Evolutionary conservation across 495 filamentous ascomycete genomes (phyloP).

Genomic region (Xylaria bambusicola): DNA sequence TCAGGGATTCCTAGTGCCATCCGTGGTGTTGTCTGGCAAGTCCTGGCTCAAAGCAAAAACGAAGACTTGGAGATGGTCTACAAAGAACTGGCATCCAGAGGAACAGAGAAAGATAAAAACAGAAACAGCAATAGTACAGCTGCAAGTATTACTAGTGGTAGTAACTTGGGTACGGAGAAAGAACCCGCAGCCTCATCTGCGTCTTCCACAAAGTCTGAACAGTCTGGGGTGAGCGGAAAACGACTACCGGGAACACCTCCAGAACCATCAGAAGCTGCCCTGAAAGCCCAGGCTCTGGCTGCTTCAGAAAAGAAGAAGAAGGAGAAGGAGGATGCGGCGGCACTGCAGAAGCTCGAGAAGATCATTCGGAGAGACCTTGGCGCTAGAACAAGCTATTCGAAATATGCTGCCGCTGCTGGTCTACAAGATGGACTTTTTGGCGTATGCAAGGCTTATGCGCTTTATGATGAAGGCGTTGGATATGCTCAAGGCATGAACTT

Average conservation of each 20-base stretch:
- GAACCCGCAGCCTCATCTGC: conserved; percentile 72
- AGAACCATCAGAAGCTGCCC: conserved; percentile 64
- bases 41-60: conserved; percentile 89
- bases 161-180: conserved; percentile 52
- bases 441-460: conserved; percentile 94
- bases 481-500: conserved; percentile 99
- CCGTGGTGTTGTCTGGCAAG: conserved; percentile 96
- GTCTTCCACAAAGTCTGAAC: conserved; percentile 80
- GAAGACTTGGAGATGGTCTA: conserved; percentile 89
- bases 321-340: conserved; percentile 70
- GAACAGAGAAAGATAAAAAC: conserved; percentile 77
- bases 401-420: conserved; percentile 82
- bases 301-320: conserved; percentile 71
- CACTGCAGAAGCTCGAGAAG: conserved; percentile 84
- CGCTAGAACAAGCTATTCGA: conserved; percentile 92
- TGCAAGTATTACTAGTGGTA: conserved; percentile 39
- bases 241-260: conserved; percentile 60
- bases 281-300: conserved; percentile 66
- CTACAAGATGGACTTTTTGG: conserved; percentile 94
- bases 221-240: conserved; percentile 65
- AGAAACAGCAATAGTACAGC: conserved; percentile 54
- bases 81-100: conserved; percentile 74
- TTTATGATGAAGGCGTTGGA: conserved; percentile 91
- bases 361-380: conserved; percentile 86
- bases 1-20: conserved; percentile 93